Conservation (phyloP, 2,329 filamentous ascomycete species). For the Hysterium pulicare region DNA sequence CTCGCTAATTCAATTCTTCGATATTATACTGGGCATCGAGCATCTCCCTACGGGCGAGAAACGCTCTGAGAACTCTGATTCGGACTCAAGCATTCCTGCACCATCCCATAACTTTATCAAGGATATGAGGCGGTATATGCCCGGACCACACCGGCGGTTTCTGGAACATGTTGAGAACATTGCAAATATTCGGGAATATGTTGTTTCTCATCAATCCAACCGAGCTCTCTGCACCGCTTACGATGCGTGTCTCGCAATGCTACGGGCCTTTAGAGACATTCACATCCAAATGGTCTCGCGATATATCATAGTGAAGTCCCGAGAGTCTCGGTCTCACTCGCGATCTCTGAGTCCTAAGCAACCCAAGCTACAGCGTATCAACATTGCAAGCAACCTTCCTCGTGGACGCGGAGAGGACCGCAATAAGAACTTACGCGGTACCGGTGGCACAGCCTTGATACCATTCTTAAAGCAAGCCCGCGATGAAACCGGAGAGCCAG, state of each 20-base stretch:
- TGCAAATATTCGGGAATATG: conserved; percentile 84
- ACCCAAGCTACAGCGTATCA: conserved; percentile 45
- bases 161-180: conserved; percentile 74
- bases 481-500: conserved; percentile 92
- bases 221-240: conserved; percentile 73
- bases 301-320: conserved; percentile 88
- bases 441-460: conserved; percentile 89
- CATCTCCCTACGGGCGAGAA: conserved; percentile 85
- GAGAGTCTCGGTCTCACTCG: conserved; percentile 65
- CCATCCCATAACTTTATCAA: conserved; percentile 84
- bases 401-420: conserved; percentile 39
- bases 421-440: conserved; percentile 70
- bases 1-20: conserved; percentile 96
- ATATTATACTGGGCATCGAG: conserved; percentile 83
- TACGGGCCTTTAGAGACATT: conserved; percentile 79
- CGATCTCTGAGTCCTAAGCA: conserved; percentile 57
- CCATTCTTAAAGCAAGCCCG: conserved; percentile 95
- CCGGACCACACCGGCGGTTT: conserved; percentile 85
- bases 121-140: conserved; percentile 98
- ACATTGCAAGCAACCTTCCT: conserved; percentile 52
- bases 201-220: conserved; percentile 61
- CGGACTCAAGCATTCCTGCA: conserved; percentile 44
- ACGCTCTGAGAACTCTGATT: conserved; percentile 32
- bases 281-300: conserved; percentile 95
- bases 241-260: conserved; percentile 81